phyloP scores from a whole-genome alignment of 352 stramenopile species.

The Phytopythium chamaehyphon region DNA sequence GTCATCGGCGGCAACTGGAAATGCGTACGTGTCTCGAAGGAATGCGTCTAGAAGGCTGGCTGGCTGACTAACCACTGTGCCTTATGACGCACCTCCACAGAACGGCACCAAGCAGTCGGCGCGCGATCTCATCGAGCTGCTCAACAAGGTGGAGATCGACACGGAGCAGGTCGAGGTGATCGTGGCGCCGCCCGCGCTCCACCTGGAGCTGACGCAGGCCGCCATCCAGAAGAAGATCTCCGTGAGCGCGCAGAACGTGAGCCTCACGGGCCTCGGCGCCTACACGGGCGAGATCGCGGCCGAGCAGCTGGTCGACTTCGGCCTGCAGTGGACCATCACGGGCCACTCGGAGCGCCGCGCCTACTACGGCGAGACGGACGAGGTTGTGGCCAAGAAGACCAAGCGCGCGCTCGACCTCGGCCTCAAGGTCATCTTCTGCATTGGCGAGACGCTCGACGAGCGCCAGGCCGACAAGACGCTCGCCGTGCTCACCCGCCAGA shows the following conservation, averaged over 20 bases:
- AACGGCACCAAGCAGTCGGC: conserved; percentile 81
- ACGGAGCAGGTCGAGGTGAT: conserved; percentile 70
- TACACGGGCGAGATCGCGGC: conserved; percentile 92
- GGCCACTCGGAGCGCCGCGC: conserved; percentile 88
- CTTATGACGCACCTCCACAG: conserved; percentile 14
- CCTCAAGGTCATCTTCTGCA: conserved; percentile 92
- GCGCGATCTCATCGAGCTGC: conserved; percentile 79
- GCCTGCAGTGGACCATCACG: conserved; percentile 58
- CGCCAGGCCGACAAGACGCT: conserved; percentile 82
- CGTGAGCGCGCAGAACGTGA: conserved; percentile 81
- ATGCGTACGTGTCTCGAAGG: conserved; percentile 14
- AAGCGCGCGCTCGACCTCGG: conserved; percentile 78
- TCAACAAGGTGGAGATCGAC: conserved; percentile 69
- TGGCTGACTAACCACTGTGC: too few species aligned
- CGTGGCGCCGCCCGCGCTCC: conserved; percentile 63
- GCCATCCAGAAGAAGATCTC: conserved; percentile 62
- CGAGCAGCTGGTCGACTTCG: conserved; percentile 83
- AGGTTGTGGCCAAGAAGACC: conserved; percentile 90
- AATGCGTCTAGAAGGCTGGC: too few species aligned
- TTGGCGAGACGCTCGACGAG: conserved; percentile 91
- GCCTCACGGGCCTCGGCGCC: conserved; percentile 82
- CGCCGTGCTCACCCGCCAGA: conserved; percentile 90
- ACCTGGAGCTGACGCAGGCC: conserved; percentile 42
- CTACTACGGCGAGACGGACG: conserved; percentile 84
- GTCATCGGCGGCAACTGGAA: conserved; percentile 50